Evolutionary conservation across 176 grass and related monocot species (phyloP), one percentile per base, ranked within the genome.

Genomic region (Eragrostis curvula): DNA sequence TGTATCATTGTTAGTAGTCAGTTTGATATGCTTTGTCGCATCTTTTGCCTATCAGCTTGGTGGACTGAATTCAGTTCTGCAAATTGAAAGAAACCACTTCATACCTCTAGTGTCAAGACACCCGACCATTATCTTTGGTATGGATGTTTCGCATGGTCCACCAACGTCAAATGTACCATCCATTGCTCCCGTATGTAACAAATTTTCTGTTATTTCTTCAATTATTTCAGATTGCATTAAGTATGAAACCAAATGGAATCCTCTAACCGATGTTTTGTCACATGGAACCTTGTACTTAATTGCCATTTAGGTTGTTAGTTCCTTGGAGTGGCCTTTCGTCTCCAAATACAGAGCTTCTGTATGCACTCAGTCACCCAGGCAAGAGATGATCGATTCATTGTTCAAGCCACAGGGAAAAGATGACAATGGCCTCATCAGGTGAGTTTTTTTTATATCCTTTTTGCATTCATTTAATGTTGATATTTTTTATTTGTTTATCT

Each of bases 81-180:
- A 75, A 56, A 70, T 85, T 27, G 94, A 97, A 87, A 29, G 21
- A 46, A 41, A 20, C 9, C 24, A 2, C 28, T 23, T 44, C 20
- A 87, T 93, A 80, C 90, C 94, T 68, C 25, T 83, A 0, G 45
- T 97, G 14, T 97, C 88, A 0, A 62, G n/a, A 15, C 2, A 15
- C n/a, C 81, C 88, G 12, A 93, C 94, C n/a, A 90, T 93, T 16
- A 93, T 97, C 12, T 70, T 93, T 6, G 90, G 94, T n/a, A 97
- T 93, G 86, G 94, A 91, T 85, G 94, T 97, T 59, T 91, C 90
- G 0, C 90, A 91, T 69, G 84, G 90, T 27, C 68, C 86, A 20
- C 90, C 88, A 11, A 44, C 42, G 40, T 78, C 73, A 41, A 62
- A 90, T 62, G 45, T 85, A 42, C 90, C 93, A 72, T 96, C 90